These are phyloP conservation scores for Breviolum minutum DNA, from an alignment of 73 alveolate genomes.

Conservation along the genomic window DNA sequence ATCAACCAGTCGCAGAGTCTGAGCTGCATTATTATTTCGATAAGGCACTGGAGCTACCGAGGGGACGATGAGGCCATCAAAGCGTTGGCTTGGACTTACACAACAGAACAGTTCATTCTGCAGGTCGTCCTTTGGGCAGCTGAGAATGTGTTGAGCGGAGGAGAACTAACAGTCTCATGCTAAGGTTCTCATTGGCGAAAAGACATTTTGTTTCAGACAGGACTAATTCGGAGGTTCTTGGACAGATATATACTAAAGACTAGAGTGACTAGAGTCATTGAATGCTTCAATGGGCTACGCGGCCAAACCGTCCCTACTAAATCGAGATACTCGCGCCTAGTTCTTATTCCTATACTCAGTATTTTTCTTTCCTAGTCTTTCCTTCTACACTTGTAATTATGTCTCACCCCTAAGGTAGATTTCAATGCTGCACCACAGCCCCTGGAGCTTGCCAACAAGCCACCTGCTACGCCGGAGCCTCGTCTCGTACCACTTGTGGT, in stretches of 20 bases:
- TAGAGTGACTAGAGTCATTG: not conserved
- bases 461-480: conserved; percentile 50
- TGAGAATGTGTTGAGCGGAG: conserved; percentile 65
- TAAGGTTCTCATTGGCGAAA: not conserved
- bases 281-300: no score
- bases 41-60: conserved; percentile 89
- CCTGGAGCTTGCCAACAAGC: conserved; percentile 58
- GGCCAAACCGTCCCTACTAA: no score
- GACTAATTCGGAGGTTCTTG: no score
- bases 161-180: conserved; percentile 66
- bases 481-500: not conserved
- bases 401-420: conserved; percentile 40
- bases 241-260: not conserved
- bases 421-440: conserved; percentile 39
- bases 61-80: conserved; percentile 56
- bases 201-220: no score
- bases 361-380: no score
- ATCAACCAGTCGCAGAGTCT: not conserved
- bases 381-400: no score
- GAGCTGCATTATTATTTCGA: not conserved
- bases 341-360: not conserved
- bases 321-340: not conserved
- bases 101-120: not conserved
- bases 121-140: conserved; percentile 92
- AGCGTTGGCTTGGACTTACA: no score